Base-by-base conservation (phyloP, 2,329 filamentous ascomycete species). In the Fusarium sororula region DNA sequence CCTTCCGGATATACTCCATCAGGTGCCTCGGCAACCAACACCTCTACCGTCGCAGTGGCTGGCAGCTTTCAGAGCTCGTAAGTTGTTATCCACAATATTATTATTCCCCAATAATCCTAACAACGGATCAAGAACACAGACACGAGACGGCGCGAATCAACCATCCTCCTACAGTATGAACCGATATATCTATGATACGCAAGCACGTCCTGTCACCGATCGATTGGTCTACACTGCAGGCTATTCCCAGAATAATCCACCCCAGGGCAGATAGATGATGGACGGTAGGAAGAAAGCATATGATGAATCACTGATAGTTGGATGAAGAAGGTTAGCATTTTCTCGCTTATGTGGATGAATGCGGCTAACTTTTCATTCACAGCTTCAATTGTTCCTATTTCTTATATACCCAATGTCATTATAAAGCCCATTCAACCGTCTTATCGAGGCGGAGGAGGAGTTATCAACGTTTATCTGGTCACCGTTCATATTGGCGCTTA, bases 101-200 rank as follows among this genome's bases (percentile, higher is more conserved):
- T 51, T 10, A 3, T 14, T 7, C 0, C 1, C 3, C 15, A 24
- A 7, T 20, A 3, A 14, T 35, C 2, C 48, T 35, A 0, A 51
- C 22, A 51, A 20, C 11, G 17, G 12, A 51, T 35, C 24, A 38
- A 63, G 59, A 38, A 13, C 39, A 18, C 26, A 39, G 7, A 20
- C n/a, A n/a, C 51, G 59, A 30, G 32, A 45, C 26, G 59, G 51
- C 17, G 51, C 59, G 32, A 63, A 26, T 38, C 59, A 45, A 35
- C 30, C 39, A 24, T n/a, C 10, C 22, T 38, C 59, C 13, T 63
- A 63, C 17, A 58, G 6, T 15, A 35, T 63, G 15, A 32, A 38
- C 20, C 51, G 59, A 30, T 63, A 45, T 39, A 14, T 63, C 13
- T 45, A 58, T 18, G 20, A 63, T 22, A 26, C 13, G 18, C 51